Conservation (phyloP, 2,329 filamentous ascomycete species). For the Metarhizium rileyi region DNA sequence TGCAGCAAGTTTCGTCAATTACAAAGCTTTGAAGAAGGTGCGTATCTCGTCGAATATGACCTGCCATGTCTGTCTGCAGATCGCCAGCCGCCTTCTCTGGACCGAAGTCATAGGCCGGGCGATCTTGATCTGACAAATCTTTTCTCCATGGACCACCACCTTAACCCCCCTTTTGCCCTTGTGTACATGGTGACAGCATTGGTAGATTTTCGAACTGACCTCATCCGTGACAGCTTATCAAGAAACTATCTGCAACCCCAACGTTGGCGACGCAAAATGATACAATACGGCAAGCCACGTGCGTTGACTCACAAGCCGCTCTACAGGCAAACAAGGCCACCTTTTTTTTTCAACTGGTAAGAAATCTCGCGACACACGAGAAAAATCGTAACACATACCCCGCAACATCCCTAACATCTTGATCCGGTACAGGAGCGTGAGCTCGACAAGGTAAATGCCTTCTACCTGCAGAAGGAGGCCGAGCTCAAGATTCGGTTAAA, state of each 20-base stretch:
- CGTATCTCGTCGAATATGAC: not conserved
- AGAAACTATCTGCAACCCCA: slow-evolving; percentile 89
- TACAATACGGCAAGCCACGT: slow-evolving; percentile 32
- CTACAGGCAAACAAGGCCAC: slow-evolving; percentile 96
- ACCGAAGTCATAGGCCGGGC: not conserved
- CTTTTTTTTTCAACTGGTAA: slow-evolving; percentile 94
- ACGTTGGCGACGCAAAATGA: slow-evolving; percentile 70
- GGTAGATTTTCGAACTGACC: not conserved
- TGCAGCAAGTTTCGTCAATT: slow-evolving; percentile 97
- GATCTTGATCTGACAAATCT: not conserved
- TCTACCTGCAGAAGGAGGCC: slow-evolving; percentile 95
- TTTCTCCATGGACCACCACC: not conserved
- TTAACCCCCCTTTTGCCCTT: not conserved
- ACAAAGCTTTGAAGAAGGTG: slow-evolving; percentile 98
- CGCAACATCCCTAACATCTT: not conserved
- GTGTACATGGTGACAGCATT: not conserved
- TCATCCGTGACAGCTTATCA: slow-evolving; percentile 66
- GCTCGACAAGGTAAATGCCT: slow-evolving; percentile 95
- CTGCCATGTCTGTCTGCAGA: not conserved
- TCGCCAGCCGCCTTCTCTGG: not conserved
- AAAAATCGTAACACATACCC: not conserved
- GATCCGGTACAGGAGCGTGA: slow-evolving; percentile 66
- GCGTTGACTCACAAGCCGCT: slow-evolving; percentile 71
- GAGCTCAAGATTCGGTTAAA: slow-evolving; percentile 93
- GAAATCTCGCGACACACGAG: slow-evolving; percentile 15